phyloP scores from a whole-genome alignment of 73 alveolate genomes.

The Symbiodinium pilosum region DNA sequence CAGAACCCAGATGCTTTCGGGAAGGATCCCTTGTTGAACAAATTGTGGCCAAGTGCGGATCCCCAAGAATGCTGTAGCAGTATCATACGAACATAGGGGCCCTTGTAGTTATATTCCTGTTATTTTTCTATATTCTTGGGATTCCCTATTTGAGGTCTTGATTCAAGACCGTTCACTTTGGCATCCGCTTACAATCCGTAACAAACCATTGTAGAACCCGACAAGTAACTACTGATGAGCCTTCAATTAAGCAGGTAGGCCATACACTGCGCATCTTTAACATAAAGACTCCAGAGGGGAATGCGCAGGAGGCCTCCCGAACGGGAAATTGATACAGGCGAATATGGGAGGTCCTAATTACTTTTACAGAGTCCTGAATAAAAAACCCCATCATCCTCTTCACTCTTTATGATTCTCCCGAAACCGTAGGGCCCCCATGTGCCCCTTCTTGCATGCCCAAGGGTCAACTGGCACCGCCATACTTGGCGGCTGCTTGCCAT shows the following conservation, averaged over 20 bases:
- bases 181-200: too few species aligned
- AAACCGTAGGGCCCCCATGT: not conserved
- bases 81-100: not conserved
- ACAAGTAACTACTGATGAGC: too few species aligned
- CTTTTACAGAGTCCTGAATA: not conserved
- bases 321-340: not conserved
- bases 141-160: too few species aligned
- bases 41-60: too few species aligned
- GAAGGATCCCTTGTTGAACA: not conserved
- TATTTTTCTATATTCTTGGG: not conserved
- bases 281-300: too few species aligned
- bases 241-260: too few species aligned
- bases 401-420: not conserved
- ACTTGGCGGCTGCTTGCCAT: conserved; percentile 7
- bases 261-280: too few species aligned
- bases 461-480: conserved; percentile 11
- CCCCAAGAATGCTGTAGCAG: not conserved
- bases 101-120: not conserved
- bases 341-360: too few species aligned
- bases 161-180: too few species aligned
- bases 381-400: not conserved
- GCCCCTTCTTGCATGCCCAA: not conserved
- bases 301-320: too few species aligned
- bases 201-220: too few species aligned
- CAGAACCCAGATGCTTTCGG: not conserved